phyloP scores from a whole-genome alignment of 345 rosid species.

The Citrus unshiu region DNA sequence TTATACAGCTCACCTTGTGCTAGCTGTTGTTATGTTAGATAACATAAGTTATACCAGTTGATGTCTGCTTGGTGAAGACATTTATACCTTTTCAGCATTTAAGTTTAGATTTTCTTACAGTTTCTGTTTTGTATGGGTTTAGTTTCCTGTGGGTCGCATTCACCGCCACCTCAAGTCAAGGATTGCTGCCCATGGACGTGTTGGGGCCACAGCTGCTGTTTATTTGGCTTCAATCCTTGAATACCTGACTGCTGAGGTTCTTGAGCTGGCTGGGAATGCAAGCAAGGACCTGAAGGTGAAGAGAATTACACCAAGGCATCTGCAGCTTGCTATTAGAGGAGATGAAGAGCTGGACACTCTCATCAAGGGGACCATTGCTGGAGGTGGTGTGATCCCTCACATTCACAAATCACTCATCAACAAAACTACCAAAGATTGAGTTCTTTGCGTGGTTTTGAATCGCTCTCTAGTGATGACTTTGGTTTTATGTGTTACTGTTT shows the following conservation, averaged over 20 bases:
- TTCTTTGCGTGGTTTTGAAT: background rate
- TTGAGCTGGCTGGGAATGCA: conserved; percentile 70
- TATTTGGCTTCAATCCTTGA: conserved; percentile 68
- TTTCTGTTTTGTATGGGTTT: background rate
- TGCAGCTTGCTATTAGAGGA: conserved; percentile 52
- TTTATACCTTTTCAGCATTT: background rate
- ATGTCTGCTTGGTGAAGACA: background rate
- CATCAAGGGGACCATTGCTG: conserved; percentile 67
- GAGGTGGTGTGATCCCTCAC: conserved; percentile 91
- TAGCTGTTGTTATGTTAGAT: background rate
- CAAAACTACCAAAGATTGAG: conserved; percentile 68
- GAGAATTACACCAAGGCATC: conserved; percentile 60
- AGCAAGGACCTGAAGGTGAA: conserved; percentile 77
- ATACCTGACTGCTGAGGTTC: conserved; percentile 75
- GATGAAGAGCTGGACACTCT: conserved; percentile 61
- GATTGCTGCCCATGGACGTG: conserved; percentile 57
- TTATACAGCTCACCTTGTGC: background rate
- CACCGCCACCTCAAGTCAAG: conserved; percentile 67
- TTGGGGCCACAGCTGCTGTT: conserved; percentile 81
- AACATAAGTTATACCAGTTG: background rate
- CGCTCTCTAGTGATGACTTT: background rate
- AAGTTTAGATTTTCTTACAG: background rate
- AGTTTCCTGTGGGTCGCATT: conserved; percentile 80
- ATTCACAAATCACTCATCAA: conserved; percentile 91
- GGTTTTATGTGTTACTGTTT: conserved; percentile 7